Base-by-base conservation (phyloP, 495 filamentous ascomycete genomes). In the Penicillium tannophilum region DNA sequence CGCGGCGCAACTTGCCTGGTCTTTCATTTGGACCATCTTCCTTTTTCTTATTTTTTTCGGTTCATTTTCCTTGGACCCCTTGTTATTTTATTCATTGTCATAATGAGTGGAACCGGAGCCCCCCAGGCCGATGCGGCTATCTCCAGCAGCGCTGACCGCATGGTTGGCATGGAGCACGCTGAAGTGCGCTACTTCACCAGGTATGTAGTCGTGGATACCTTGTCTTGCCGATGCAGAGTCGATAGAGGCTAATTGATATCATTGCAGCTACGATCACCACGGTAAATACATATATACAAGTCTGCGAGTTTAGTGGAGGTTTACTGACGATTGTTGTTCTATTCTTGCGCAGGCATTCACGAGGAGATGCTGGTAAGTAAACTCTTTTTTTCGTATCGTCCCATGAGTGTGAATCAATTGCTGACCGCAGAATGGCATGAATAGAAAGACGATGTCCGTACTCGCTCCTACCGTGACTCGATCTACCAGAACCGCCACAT, bases 121-220 rank as follows among this genome's bases (percentile, higher is more conserved):
- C 26, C 52, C 63, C 56, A 46, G 63, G 55, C 17, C 70, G 39
- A 41, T 58, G 65, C 61, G 36, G 62, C 60, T 35, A 75, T 65
- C 55, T 51, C 71, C 60, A 80, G 76, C 75, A 80, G 77, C 59
- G 77, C 77, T 48, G 79, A 84, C 62, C 74, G 72, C 61, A 76
- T 82, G 72, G 80, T 79, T 16, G 78, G 81, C 63, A 85, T 91
- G 81, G 88, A 88, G 64, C 91, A 96, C 74, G 88, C 91, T 60
- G 92, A 97, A 79, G 88, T 91, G 66, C 92, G 95, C 74, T 97
- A 97, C 79, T 97, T 97, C 82, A 97, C 95, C 73, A 94, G 91
- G 91, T 92, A 76, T 65, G 85, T 55, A 11, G 1, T 6, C 28
- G 16, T n/a, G 20, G 20, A 26, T 30, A 42, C 20, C 42, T 42